Conservation (phyloP, 1,139 yeast species). For the Nakaseomyces uthaithaninus region DNA sequence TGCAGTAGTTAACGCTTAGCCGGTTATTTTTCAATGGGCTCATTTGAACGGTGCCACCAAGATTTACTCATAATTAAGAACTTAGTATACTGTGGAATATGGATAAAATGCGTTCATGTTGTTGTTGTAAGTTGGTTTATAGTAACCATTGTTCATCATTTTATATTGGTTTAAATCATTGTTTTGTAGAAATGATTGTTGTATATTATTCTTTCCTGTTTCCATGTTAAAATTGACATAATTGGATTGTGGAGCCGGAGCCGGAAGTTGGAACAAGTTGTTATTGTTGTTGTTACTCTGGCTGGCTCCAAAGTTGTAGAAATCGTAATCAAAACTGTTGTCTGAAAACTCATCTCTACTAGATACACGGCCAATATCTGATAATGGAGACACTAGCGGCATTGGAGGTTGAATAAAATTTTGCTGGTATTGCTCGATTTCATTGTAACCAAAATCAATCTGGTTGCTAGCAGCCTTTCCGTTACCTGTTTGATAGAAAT, state of each 20-base stretch:
- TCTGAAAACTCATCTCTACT: constrained; percentile 5
- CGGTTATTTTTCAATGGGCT: too few relatives aligned
- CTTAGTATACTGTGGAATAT: constrained; percentile 7
- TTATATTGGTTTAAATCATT: background rate
- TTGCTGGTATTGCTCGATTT: constrained; percentile 5
- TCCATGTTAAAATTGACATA: constrained; percentile 5
- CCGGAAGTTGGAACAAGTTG: background rate
- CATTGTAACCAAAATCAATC: constrained; percentile 1
- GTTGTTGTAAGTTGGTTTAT: constrained; percentile 4
- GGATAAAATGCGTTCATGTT: constrained; percentile 5
- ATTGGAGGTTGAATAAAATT: constrained; percentile 3
- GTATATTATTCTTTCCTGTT: background rate
- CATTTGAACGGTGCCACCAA: too few relatives aligned
- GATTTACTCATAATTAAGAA: background rate
- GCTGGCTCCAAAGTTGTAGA: constrained; percentile 13
- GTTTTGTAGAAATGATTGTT: constrained; percentile 3
- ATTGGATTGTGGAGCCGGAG: background rate
- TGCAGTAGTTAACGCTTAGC: too few relatives aligned
- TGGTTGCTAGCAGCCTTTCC: constrained; percentile 8
- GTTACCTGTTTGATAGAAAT: constrained; percentile 10
- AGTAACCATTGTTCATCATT: constrained; percentile 2
- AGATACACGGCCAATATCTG: constrained; percentile 6
- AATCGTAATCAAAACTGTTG: constrained; percentile 16
- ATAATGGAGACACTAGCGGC: constrained; percentile 7
- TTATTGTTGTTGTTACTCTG: constrained; percentile 6